A percentile compares a stretch with the other conserved stretches of the same genome.
These are phyloP conservation scores for Dinochytrium kinnereticum DNA, from an alignment of 371 early-diverging fungal genomes.

Conservation along the genomic window DNA sequence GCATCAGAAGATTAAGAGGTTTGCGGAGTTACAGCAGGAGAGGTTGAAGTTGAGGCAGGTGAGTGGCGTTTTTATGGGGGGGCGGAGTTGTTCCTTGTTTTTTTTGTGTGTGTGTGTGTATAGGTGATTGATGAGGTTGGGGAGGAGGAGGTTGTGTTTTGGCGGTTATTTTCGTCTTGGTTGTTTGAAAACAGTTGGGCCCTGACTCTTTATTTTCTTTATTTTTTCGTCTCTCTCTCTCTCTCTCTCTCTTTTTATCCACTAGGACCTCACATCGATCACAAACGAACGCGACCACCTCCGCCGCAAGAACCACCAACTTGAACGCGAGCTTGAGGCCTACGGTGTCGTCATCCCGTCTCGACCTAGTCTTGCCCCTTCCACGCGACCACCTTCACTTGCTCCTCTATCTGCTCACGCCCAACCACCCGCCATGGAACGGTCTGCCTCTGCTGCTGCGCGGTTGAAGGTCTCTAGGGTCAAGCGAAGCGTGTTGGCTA, in stretches of 20 bases:
- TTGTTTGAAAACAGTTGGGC: neutral
- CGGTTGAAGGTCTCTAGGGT: neutral
- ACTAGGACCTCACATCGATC: constrained; percentile 49
- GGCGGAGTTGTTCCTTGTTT: neutral
- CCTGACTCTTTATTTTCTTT: no score
- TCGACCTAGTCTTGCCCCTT: neutral
- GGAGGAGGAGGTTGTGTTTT: neutral
- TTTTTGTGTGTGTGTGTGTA: no score
- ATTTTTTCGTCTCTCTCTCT: no score
- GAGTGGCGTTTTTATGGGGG: neutral
- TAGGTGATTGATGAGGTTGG: no score
- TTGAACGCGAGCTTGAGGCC: constrained; percentile 61
- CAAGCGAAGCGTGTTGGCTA: neutral
- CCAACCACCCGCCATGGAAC: neutral
- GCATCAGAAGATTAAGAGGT: constrained; percentile 57
- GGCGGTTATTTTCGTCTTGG: neutral
- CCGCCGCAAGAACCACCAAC: constrained; percentile 45
- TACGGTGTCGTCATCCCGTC: constrained; percentile 35
- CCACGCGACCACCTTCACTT: neutral
- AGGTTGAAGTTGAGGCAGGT: constrained; percentile 55
- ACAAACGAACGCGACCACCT: constrained; percentile 53
- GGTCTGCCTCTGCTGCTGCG: neutral
- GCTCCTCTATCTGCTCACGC: neutral
- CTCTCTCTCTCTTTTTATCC: neutral
- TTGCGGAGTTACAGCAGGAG: constrained; percentile 62